Conservation (phyloP, 345 rosid species). For the Lenwebbia sp. region DNA sequence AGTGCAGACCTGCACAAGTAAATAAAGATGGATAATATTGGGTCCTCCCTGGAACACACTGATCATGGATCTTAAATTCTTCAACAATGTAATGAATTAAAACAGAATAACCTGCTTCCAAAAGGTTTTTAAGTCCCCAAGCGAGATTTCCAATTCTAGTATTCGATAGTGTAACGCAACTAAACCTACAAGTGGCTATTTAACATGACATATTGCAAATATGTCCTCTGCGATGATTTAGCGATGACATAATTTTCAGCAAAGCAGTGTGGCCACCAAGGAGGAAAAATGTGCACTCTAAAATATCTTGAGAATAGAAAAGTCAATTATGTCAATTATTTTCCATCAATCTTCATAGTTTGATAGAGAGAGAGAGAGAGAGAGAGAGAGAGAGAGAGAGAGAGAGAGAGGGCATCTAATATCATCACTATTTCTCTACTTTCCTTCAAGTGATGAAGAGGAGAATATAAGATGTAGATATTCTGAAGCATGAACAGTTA, state of each 20-base stretch:
- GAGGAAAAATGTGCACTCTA: background rate
- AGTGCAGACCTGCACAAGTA: conserved; percentile 11
- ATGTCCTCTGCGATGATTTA: background rate
- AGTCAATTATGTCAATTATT: background rate
- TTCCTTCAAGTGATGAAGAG: background rate
- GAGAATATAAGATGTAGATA: background rate
- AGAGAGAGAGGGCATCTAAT: background rate
- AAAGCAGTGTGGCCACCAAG: background rate
- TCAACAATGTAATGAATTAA: background rate
- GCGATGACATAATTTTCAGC: background rate
- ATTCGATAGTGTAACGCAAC: background rate
- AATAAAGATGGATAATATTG: background rate
- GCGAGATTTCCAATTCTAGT: background rate
- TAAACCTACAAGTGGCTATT: background rate
- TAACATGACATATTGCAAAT: background rate
- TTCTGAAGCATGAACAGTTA: background rate
- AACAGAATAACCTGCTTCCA: background rate
- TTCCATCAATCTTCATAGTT: background rate
- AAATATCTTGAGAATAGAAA: background rate
- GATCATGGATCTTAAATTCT: background rate
- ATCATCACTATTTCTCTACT: background rate
- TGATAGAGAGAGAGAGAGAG: background rate
- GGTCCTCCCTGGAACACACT: background rate
- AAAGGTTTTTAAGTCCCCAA: background rate
- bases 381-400: background rate